Base-by-base conservation (phyloP, 345 rosid genomes). In the Eucalyptus erythrocorys region DNA sequence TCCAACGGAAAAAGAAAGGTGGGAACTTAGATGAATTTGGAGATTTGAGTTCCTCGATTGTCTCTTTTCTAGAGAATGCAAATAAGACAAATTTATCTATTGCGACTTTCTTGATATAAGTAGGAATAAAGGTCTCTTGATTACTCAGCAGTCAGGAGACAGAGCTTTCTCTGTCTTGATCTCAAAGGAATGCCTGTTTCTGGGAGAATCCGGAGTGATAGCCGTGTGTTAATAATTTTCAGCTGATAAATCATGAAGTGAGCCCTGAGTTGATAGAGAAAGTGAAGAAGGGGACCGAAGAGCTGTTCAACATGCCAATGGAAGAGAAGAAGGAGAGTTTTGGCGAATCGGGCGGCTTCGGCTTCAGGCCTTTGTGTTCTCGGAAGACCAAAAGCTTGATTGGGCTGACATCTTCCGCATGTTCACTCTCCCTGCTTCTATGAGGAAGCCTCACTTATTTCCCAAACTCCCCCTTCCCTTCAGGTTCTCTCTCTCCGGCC, bases 371-470 rank as follows among this genome's bases (percentile, higher is more conserved):
- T 86, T 76, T n/a, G 86, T 59, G 42, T 45, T 86, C n/a, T 53
- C 90, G 13, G 79, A 79, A 57, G 88, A 79, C 34, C 88, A 89
- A 40, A 89, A 89, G 90, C 90, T 86, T 57, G 90, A 89, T 42
- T 89, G 90, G 90, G 90, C 55, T 7, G 82, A 89, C 86, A 13
- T 79, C 10, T 89, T 79, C 6, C 4, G 53, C 82, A 42, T 86
- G 48, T 13, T 32, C 37, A 89, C 88, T 10, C 79, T 71, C 57
- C 88, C 88, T n/a, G 12, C 71, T 48, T 37, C 32, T 45, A 15
- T 42, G 19, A 53, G 82, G 86, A 79, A 85, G 24, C 90, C 87
- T 22, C 55, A 79, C 12, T 48, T 89, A 17, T 24, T 51, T 17
- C 76, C 88, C 24, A 55, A 86, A 32, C 88, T 89, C 30, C 88